Evolutionary conservation across 1,284 basidiomycete species (phyloP).

Genomic region (Prillingera fragicola): DNA sequence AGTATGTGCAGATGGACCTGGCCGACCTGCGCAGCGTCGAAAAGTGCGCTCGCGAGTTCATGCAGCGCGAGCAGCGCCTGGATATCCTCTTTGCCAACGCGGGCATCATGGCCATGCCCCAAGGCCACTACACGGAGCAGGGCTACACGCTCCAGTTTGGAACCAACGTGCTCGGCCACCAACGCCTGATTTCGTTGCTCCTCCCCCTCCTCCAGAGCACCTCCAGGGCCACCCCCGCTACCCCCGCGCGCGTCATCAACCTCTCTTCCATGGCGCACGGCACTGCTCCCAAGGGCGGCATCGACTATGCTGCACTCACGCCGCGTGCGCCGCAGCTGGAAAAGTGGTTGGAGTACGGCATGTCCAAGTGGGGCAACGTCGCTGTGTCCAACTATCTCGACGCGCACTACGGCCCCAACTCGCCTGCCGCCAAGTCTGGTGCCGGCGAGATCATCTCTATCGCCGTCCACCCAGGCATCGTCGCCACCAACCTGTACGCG

Average conservation of each 20-base stretch:
- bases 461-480: slow-evolving; percentile 37
- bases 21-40: slow-evolving; percentile 56
- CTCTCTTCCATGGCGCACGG: slow-evolving; percentile 49
- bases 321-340: slow-evolving; percentile 24
- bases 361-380: slow-evolving; percentile 53
- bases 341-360: slow-evolving; percentile 48
- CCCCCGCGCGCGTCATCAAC: slow-evolving; percentile 52
- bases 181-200: slow-evolving; percentile 54
- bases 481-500: slow-evolving; percentile 31
- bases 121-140: slow-evolving; percentile 50
- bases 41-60: slow-evolving; percentile 54
- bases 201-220: slow-evolving; percentile 52
- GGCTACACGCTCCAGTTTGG: slow-evolving; percentile 59
- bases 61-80: slow-evolving; percentile 31
- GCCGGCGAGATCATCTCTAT: slow-evolving; percentile 28
- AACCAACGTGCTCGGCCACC: slow-evolving; percentile 55
- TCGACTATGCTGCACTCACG: slow-evolving; percentile 27
- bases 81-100: slow-evolving; percentile 53
- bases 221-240: not conserved
- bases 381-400: slow-evolving; percentile 32
- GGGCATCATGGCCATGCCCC: slow-evolving; percentile 53
- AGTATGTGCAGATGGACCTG: slow-evolving; percentile 55
- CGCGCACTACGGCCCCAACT: slow-evolving; percentile 15
- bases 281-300: slow-evolving; percentile 30
- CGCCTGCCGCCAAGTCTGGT: not conserved